A percentile compares a stretch with the other conserved stretches of the same genome.
These are phyloP conservation scores for Adenanthera pavonina DNA, from an alignment of 306 rosid genomes.

Conservation along the genomic window DNA sequence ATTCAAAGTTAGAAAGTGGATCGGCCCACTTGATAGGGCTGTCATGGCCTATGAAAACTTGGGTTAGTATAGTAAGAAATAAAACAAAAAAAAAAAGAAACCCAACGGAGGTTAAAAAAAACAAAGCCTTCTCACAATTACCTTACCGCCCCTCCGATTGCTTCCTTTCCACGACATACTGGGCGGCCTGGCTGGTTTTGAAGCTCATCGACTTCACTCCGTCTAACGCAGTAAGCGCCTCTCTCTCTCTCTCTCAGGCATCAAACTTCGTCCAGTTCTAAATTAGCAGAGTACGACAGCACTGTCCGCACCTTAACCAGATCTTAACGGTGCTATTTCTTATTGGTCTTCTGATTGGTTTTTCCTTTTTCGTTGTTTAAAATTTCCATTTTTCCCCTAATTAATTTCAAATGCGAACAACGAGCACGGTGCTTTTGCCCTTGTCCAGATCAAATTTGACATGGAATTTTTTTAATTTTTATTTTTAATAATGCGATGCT, in stretches of 20 bases:
- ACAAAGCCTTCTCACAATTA: not conserved
- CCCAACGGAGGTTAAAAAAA: not conserved
- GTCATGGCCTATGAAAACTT: not conserved
- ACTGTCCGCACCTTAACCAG: not conserved
- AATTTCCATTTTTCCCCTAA: not conserved
- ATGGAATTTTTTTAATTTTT: not conserved
- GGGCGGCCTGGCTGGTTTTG: not conserved
- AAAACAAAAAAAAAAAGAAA: not conserved
- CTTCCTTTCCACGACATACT: conserved; percentile 23
- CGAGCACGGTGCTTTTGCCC: not conserved
- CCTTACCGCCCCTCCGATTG: not conserved
- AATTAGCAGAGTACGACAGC: not conserved
- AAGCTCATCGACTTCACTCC: not conserved
- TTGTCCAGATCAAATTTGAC: not conserved
- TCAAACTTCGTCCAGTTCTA: not conserved
- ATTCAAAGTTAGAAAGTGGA: too few relatives aligned
- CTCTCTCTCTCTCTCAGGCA: not conserved
- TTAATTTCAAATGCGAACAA: not conserved
- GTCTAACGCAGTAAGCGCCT: not conserved
- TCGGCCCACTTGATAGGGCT: too few relatives aligned
- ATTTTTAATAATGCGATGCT: not conserved
- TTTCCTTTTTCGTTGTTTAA: not conserved
- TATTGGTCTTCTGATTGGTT: not conserved
- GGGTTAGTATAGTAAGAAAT: not conserved
- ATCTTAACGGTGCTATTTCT: not conserved